A percentile compares a stretch with the other conserved stretches of the same genome.
Conservation (phyloP, 805 yeast genomes). For the Jamesozyma piceae region DNA sequence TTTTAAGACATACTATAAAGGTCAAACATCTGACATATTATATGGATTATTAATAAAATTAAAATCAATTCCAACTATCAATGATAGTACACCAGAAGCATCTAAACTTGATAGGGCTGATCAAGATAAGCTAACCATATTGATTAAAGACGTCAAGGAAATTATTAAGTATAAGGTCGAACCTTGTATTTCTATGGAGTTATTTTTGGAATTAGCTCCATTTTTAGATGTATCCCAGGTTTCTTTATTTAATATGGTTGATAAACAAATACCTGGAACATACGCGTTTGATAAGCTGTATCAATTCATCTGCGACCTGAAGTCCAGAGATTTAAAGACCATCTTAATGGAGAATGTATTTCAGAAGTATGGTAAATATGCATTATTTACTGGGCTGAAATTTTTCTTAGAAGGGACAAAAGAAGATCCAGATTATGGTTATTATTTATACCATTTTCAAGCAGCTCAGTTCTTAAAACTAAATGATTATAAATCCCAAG, state of each 20-base stretch:
- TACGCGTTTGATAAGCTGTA: conserved; percentile 17
- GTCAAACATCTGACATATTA: conserved; percentile 76
- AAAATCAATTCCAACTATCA: conserved; percentile 10
- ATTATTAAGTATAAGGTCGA: conserved; percentile 14
- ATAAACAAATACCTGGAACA: conserved; percentile 15
- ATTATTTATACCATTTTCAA: conserved; percentile 24
- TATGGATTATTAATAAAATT: conserved; percentile 48
- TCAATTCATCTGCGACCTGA: conserved; percentile 8
- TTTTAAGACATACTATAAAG: conserved; percentile 72
- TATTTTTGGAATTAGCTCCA: conserved; percentile 21
- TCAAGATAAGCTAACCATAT: conserved; percentile 18
- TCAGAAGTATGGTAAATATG: conserved; percentile 19
- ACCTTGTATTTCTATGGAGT: conserved; percentile 20
- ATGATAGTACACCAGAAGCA: background rate
- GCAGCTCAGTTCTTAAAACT: conserved; percentile 24
- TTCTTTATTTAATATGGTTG: conserved; percentile 17
- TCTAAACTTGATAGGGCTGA: conserved; percentile 3
- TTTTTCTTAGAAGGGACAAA: conserved; percentile 18
- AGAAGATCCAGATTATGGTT: conserved; percentile 12
- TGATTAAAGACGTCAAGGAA: conserved; percentile 17
- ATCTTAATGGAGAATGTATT: conserved; percentile 20
- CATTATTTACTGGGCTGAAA: conserved; percentile 27
- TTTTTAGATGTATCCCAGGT: conserved; percentile 8
- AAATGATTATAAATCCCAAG: conserved; percentile 22
- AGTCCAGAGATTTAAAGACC: conserved; percentile 9